Percentiles rank a stretch among this genome's conserved stretches.
Evolutionary conservation across 352 stramenopile genomes (phyloP).

Genomic region (Globisporangium sylvaticum): DNA sequence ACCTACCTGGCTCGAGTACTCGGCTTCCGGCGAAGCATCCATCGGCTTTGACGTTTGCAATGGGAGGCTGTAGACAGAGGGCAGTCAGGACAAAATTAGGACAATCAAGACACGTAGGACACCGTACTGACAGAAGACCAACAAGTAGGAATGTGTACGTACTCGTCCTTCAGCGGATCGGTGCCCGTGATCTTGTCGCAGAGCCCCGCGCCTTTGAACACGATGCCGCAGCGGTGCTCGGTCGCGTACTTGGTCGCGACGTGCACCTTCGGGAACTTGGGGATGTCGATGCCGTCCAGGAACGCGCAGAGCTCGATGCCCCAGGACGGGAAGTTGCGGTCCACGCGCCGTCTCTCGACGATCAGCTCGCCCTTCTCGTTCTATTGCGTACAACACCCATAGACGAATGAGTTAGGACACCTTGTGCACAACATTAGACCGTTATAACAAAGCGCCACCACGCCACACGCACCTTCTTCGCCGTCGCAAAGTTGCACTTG

Average conservation of each 20-base stretch:
- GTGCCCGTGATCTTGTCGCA: conserved; percentile 86
- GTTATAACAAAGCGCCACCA: neutral
- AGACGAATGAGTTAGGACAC: neutral
- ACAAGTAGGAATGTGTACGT: conserved; percentile 17
- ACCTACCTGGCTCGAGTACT: conserved; percentile 58
- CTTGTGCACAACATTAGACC: too few species aligned
- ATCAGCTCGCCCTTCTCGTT: conserved; percentile 63
- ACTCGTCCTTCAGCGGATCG: conserved; percentile 87
- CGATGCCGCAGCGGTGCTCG: conserved; percentile 83
- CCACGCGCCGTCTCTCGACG: conserved; percentile 68
- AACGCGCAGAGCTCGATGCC: conserved; percentile 82
- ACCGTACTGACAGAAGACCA: neutral
- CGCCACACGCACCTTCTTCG: conserved; percentile 30
- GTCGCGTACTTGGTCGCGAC: conserved; percentile 85
- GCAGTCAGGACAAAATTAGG: neutral
- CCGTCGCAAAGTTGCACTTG: conserved; percentile 88
- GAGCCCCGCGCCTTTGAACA: conserved; percentile 76
- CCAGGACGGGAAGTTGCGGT: conserved; percentile 82
- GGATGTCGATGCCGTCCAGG: conserved; percentile 53
- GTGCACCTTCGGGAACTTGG: conserved; percentile 56
- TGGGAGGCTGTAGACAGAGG: conserved; percentile 40
- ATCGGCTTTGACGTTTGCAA: conserved; percentile 54
- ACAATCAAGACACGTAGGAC: neutral
- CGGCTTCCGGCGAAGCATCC: conserved; percentile 58
- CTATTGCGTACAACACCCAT: neutral